Percentiles rank a stretch among this genome's conserved stretches.
phyloP scores from a whole-genome alignment of 805 yeast species.

The Candida incommunis region DNA sequence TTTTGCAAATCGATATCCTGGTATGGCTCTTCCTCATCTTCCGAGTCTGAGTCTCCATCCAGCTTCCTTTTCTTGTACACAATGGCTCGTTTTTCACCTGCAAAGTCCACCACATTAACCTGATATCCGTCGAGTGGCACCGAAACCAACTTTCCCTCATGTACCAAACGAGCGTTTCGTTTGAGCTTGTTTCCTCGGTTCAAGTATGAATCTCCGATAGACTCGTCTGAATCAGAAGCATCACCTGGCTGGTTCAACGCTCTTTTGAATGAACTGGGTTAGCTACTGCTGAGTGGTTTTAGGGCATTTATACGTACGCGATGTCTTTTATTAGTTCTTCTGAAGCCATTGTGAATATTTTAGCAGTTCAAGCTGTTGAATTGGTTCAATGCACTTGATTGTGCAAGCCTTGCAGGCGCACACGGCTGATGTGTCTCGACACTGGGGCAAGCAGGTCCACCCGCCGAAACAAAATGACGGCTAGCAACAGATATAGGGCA shows the following conservation, averaged over 20 bases:
- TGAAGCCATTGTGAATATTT: neutral
- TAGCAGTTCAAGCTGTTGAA: too few relatives aligned
- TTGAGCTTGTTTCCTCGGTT: slow-evolving; percentile 49
- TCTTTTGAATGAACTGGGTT: slow-evolving; percentile 19
- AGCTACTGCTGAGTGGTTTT: neutral
- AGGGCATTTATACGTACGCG: slow-evolving; percentile 2
- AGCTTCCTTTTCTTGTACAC: slow-evolving; percentile 9
- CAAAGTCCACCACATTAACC: slow-evolving; percentile 17
- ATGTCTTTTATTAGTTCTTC: slow-evolving; percentile 1
- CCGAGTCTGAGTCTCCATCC: slow-evolving; percentile 13
- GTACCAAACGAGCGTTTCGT: slow-evolving; percentile 32
- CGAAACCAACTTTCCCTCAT: slow-evolving; percentile 27
- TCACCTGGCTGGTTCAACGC: slow-evolving; percentile 19
- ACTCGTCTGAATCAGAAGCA: slow-evolving; percentile 19
- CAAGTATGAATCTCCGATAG: slow-evolving; percentile 20
- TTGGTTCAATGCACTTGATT: too few relatives aligned
- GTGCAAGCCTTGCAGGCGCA: too few relatives aligned
- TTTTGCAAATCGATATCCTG: slow-evolving; percentile 37
- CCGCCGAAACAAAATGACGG: too few relatives aligned
- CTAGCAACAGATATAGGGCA: too few relatives aligned
- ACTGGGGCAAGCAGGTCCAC: too few relatives aligned
- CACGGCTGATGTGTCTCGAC: too few relatives aligned
- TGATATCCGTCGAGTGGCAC: slow-evolving; percentile 14
- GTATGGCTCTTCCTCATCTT: slow-evolving; percentile 30
- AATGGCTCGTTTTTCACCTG: slow-evolving; percentile 17